Conservation (phyloP, 345 rosid species). For the Linum usitatissimum region DNA sequence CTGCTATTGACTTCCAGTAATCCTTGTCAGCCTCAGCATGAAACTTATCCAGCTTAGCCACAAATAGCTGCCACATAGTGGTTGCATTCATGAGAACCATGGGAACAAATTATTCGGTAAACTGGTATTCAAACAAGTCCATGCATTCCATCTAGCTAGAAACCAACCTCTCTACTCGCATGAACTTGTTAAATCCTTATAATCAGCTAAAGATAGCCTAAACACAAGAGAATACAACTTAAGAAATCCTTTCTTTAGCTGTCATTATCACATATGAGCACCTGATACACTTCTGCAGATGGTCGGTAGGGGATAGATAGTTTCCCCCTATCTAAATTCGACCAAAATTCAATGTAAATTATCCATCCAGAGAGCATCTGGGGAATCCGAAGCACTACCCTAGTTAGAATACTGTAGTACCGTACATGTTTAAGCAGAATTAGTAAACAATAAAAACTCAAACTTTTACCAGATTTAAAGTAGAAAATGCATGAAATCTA, state of each 20-base stretch:
- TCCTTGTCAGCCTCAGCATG: slow-evolving; percentile 53
- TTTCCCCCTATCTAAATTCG: neutral
- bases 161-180: neutral
- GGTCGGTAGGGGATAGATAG: neutral
- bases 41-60: slow-evolving; percentile 47
- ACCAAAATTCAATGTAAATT: neutral
- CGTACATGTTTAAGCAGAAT: too few species aligned
- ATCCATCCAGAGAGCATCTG: neutral
- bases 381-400: neutral
- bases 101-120: neutral
- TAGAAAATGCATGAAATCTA: neutral
- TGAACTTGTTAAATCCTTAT: neutral
- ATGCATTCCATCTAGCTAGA: neutral
- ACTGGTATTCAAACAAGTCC: neutral
- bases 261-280: neutral
- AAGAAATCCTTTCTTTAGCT: neutral
- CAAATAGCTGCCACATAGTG: slow-evolving; percentile 20
- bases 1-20: slow-evolving; percentile 75
- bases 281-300: neutral
- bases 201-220: neutral
- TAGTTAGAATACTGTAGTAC: too few species aligned
- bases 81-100: neutral
- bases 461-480: too few species aligned
- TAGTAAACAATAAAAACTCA: too few species aligned
- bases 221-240: neutral